Evolutionary conservation across 495 filamentous ascomycete genomes (phyloP), one percentile per base, ranked within the genome.

Genomic region (Stereocaulon alpinum): DNA sequence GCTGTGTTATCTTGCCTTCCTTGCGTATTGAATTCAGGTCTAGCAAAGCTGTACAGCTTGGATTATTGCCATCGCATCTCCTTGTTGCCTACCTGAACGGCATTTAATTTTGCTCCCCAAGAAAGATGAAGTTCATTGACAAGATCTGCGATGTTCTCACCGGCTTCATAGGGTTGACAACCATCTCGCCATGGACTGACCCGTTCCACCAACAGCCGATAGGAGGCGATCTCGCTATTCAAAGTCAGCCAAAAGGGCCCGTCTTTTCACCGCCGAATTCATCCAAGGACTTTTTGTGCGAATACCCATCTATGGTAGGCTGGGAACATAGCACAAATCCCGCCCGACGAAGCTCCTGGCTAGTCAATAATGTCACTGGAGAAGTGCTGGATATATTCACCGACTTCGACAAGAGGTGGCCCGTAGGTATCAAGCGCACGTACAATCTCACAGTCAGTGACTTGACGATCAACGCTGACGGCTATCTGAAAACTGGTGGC

Each of bases 131-230:
- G 2, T 22, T 52, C 29, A 18, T 37, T 30, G 15, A 29, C 49
- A 29, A 18, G n/a, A n/a, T 52, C 14, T 52, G 49, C 15, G 49
- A 52, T 6, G 30, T 29, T 32, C 32, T 51, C 11, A 34, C 49
- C 17, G 32, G 29, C n/a, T 32, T 37, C 10, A 17, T 51, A 1
- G 49, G 49, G 14, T 32, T 51, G 29, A 15, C 30, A 6, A 37
- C 49, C 30, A 51, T 51, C 49, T 51, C 49, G n/a, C 49, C 49
- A 51, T 51, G 49, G 49, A n/a, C 30, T 18, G 49, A 51, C 5
- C 11, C 49, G 7, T 51, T 18, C 11, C n/a, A 9, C 2, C 49
- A 51, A 29, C 49, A 51, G 49, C 49, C 29, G 11, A 10, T 51
- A 32, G 49, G 49, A 17, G 30, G 49, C 18, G 18, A 37, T 12